phyloP scores from a whole-genome alignment of 108 stramenopile genomes.

The Nannochloropsis salina region DNA sequence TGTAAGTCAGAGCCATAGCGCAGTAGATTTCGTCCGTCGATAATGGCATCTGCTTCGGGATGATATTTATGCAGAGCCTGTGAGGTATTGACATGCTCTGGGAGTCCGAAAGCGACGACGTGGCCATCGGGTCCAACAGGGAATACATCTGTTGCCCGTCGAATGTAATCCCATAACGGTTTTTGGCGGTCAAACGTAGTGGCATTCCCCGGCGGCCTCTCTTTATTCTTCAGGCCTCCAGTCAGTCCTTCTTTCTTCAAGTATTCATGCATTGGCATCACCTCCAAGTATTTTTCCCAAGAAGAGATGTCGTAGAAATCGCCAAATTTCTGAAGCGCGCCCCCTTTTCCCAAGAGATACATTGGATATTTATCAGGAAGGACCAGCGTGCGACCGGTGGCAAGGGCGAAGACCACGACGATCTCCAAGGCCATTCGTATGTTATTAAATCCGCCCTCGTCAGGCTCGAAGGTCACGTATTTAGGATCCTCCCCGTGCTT shows the following conservation, averaged over 20 bases:
- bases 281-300: slow-evolving; percentile 55
- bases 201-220: slow-evolving; percentile 60
- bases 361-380: slow-evolving; percentile 75
- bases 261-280: slow-evolving; percentile 71
- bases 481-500: background rate
- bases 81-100: background rate
- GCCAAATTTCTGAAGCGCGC: slow-evolving; percentile 52
- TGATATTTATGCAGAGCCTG: background rate
- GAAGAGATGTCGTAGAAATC: slow-evolving; percentile 66
- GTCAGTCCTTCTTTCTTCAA: slow-evolving; percentile 59
- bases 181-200: slow-evolving; percentile 61
- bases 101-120: background rate
- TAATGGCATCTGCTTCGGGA: background rate
- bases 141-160: slow-evolving; percentile 43
- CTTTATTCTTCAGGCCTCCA: slow-evolving; percentile 49
- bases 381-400: slow-evolving; percentile 82
- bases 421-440: slow-evolving; percentile 89
- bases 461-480: slow-evolving; percentile 82
- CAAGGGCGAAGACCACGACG: slow-evolving; percentile 68
- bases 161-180: slow-evolving; percentile 53
- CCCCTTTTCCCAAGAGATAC: slow-evolving; percentile 63
- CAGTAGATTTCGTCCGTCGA: background rate
- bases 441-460: slow-evolving; percentile 90
- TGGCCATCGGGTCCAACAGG: background rate
- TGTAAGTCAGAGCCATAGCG: slow-evolving; percentile 1